A percentile compares a stretch with the other conserved stretches of the same genome.
phyloP scores from a whole-genome alignment of 2,329 filamentous ascomycete species.

The Aurifilum marmelostoma region DNA sequence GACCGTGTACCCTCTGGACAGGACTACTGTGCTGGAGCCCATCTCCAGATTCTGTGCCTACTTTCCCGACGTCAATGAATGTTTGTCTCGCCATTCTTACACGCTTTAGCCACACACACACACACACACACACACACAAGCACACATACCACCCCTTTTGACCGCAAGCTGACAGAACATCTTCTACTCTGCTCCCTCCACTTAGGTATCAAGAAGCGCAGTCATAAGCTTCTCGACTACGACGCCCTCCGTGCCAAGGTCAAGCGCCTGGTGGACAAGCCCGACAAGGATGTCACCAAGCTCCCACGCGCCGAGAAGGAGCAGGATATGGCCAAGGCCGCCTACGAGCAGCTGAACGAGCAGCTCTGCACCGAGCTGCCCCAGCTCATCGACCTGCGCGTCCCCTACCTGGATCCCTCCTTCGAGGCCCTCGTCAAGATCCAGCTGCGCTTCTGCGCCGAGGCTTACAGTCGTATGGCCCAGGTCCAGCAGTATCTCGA shows the following conservation, averaged over 20 bases:
- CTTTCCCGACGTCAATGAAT: slow-evolving; percentile 98
- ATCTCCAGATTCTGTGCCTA: slow-evolving; percentile 97
- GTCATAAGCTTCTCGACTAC: slow-evolving; percentile 98
- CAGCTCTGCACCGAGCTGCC: slow-evolving; percentile 92
- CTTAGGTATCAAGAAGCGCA: slow-evolving; percentile 90
- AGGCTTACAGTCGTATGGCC: slow-evolving; percentile 96
- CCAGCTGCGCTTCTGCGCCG: slow-evolving; percentile 94
- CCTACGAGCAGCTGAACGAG: slow-evolving; percentile 96
- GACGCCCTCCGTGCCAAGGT: slow-evolving; percentile 94
- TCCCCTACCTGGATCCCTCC: slow-evolving; percentile 94
- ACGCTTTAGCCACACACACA: neutral
- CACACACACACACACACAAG: too few species aligned
- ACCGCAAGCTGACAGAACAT: slow-evolving; percentile 30
- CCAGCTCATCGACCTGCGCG: slow-evolving; percentile 93
- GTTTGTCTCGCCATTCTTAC: slow-evolving; percentile 50
- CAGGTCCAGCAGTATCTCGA: slow-evolving; percentile 99
- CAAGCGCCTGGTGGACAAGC: slow-evolving; percentile 96
- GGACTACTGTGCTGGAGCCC: slow-evolving; percentile 90
- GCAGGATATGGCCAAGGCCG: slow-evolving; percentile 87
- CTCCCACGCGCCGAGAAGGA: slow-evolving; percentile 95
- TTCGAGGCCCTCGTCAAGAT: slow-evolving; percentile 99
- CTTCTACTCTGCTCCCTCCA: slow-evolving; percentile 2
- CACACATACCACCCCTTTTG: slow-evolving; percentile 36
- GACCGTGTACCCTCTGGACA: slow-evolving; percentile 39
- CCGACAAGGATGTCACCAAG: slow-evolving; percentile 97